These are phyloP conservation scores for Candida pini DNA, from an alignment of 805 yeast genomes.

Conservation along the genomic window DNA sequence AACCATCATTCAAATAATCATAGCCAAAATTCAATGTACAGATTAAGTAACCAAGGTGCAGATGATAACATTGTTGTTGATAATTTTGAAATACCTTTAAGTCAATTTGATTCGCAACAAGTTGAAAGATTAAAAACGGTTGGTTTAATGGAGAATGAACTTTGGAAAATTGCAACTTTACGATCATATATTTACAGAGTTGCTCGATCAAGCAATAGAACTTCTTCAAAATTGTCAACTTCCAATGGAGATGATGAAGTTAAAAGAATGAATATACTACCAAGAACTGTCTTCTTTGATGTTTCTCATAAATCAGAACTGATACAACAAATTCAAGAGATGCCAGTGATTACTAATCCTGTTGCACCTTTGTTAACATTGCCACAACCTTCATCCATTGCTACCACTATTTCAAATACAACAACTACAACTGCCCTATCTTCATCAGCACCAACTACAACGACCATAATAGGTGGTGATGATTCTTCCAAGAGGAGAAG, in stretches of 20 bases:
- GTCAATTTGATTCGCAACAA: slow-evolving; percentile 68
- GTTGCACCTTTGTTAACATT: slow-evolving; percentile 5
- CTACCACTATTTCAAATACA: slow-evolving; percentile 2
- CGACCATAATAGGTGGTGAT: too few relatives aligned
- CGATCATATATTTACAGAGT: slow-evolving; percentile 63
- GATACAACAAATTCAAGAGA: slow-evolving; percentile 4
- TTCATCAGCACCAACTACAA: too few relatives aligned
- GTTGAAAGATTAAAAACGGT: slow-evolving; percentile 61
- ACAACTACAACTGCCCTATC: too few relatives aligned
- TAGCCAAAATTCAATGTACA: slow-evolving; percentile 13
- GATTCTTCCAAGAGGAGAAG: slow-evolving; percentile 3
- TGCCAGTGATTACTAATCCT: neutral
- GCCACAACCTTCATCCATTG: slow-evolving; percentile 6
- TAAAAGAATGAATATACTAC: slow-evolving; percentile 34
- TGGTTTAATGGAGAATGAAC: slow-evolving; percentile 67
- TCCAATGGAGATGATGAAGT: slow-evolving; percentile 18
- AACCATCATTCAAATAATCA: too few relatives aligned
- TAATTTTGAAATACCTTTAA: slow-evolving; percentile 45
- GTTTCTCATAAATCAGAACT: slow-evolving; percentile 25
- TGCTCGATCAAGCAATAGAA: slow-evolving; percentile 38
- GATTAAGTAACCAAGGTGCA: slow-evolving; percentile 15
- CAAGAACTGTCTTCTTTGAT: slow-evolving; percentile 50
- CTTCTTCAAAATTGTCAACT: slow-evolving; percentile 1
- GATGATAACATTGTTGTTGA: slow-evolving; percentile 32
- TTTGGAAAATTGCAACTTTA: slow-evolving; percentile 78